phyloP scores from a whole-genome alignment of 441 rosid species.

The Populus trichocarpa region DNA sequence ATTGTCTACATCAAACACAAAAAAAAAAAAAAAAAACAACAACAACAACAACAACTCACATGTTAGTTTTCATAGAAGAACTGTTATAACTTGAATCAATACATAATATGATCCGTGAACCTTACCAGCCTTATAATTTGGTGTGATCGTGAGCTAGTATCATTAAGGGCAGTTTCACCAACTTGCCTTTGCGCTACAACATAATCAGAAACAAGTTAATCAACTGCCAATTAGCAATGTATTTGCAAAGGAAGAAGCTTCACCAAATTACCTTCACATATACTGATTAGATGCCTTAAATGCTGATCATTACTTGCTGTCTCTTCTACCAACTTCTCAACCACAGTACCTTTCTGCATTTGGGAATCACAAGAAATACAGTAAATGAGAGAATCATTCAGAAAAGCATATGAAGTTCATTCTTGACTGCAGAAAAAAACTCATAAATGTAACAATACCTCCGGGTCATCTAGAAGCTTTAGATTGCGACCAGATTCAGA shows the following conservation, averaged over 20 bases:
- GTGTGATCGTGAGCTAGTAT: constrained; percentile 94
- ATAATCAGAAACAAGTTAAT: constrained; percentile 17
- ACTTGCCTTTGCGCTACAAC: constrained; percentile 96
- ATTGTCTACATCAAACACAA: constrained; percentile 55
- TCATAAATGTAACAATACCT: constrained; percentile 42
- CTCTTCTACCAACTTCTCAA: constrained; percentile 93
- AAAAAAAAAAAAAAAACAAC: too few species aligned
- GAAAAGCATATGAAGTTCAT: constrained; percentile 2
- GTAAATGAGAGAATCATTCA: constrained; percentile 1
- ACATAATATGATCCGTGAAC: constrained; percentile 15
- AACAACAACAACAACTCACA: constrained; percentile 7
- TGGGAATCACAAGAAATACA: constrained; percentile 7
- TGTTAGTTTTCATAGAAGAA: constrained; percentile 16
- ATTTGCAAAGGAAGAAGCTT: constrained; percentile 14
- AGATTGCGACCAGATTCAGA: constrained; percentile 89
- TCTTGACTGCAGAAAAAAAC: not conserved
- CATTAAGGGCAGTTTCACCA: constrained; percentile 97
- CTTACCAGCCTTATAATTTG: constrained; percentile 92
- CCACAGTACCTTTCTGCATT: constrained; percentile 91
- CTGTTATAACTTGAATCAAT: not conserved
- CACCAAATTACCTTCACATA: constrained; percentile 78
- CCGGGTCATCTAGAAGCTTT: constrained; percentile 96
- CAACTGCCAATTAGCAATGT: constrained; percentile 2
- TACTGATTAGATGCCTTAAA: constrained; percentile 67
- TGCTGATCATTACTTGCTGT: constrained; percentile 77